These are phyloP conservation scores for Nelumbo lutea DNA, from an alignment of 164 flowering plant species.

Conservation along the genomic window DNA sequence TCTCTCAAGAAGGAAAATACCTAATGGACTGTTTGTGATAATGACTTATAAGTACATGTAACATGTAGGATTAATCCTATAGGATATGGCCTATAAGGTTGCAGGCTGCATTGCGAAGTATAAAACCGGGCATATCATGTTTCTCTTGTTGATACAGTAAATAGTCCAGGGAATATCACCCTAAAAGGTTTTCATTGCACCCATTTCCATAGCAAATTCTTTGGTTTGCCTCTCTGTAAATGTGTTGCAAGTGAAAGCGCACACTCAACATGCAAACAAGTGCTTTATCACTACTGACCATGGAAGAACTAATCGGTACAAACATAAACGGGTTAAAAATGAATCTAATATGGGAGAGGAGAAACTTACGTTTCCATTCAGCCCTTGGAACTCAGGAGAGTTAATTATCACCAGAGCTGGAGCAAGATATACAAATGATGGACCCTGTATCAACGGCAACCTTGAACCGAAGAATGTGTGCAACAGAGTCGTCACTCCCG, in stretches of 20 bases:
- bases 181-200: background rate
- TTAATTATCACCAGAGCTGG: constrained; percentile 90
- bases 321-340: background rate
- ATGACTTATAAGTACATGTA: background rate
- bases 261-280: background rate
- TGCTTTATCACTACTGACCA: background rate
- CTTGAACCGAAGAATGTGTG: constrained; percentile 86
- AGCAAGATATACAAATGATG: constrained; percentile 91
- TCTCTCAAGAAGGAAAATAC: background rate
- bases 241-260: background rate
- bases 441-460: constrained; percentile 92
- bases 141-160: background rate
- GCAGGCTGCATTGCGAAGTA: too few species aligned
- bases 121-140: background rate
- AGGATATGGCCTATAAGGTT: too few species aligned
- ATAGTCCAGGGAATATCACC: background rate
- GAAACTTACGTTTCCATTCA: constrained; percentile 64
- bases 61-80: background rate
- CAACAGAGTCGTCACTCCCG: constrained; percentile 87
- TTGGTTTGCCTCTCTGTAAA: background rate
- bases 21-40: background rate
- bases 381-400: constrained; percentile 77
- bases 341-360: background rate
- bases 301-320: too few species aligned
- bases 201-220: background rate